phyloP scores from a whole-genome alignment of 495 filamentous ascomycete genomes.

The Hypoxylon subgilvum region DNA sequence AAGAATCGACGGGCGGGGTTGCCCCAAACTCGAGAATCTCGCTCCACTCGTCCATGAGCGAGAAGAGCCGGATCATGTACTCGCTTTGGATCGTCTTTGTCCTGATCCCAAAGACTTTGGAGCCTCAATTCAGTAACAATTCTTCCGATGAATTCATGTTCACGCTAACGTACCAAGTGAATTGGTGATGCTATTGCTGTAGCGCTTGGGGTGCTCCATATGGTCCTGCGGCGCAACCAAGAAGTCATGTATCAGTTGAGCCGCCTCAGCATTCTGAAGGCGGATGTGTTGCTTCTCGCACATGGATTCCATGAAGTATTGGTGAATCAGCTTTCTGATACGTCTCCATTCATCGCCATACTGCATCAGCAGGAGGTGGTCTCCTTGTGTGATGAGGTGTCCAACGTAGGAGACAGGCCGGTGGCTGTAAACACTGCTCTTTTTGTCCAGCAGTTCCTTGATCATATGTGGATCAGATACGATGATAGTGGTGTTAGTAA shows the following conservation, averaged over 20 bases:
- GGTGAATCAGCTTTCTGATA: conserved; percentile 51
- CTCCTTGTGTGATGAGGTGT: conserved; percentile 48
- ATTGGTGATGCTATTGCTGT: conserved; percentile 54
- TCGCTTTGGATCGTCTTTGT: conserved; percentile 34
- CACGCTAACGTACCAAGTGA: conserved; percentile 36
- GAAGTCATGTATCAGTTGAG: conserved; percentile 54
- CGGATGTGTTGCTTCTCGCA: conserved; percentile 51
- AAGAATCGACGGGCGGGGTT: conserved; percentile 59
- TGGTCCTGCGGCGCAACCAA: conserved; percentile 45
- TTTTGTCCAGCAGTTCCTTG: conserved; percentile 54
- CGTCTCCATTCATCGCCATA: conserved; percentile 50
- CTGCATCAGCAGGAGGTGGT: conserved; percentile 53
- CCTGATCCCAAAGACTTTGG: conserved; percentile 51
- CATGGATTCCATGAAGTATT: conserved; percentile 49
- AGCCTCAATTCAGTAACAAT: background rate
- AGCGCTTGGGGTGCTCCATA: conserved; percentile 55
- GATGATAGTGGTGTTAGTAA: conserved; percentile 45
- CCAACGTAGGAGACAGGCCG: conserved; percentile 55
- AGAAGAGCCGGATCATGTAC: conserved; percentile 50
- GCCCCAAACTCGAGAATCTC: conserved; percentile 55
- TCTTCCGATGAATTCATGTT: conserved; percentile 7
- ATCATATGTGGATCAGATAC: conserved; percentile 46
- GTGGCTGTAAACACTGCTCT: conserved; percentile 50
- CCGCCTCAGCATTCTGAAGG: conserved; percentile 54
- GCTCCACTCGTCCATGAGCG: conserved; percentile 57